Percentiles rank a stretch among this genome's conserved stretches.
Conservation (phyloP, 805 yeast species). For the Lachancea lanzarotensis region DNA sequence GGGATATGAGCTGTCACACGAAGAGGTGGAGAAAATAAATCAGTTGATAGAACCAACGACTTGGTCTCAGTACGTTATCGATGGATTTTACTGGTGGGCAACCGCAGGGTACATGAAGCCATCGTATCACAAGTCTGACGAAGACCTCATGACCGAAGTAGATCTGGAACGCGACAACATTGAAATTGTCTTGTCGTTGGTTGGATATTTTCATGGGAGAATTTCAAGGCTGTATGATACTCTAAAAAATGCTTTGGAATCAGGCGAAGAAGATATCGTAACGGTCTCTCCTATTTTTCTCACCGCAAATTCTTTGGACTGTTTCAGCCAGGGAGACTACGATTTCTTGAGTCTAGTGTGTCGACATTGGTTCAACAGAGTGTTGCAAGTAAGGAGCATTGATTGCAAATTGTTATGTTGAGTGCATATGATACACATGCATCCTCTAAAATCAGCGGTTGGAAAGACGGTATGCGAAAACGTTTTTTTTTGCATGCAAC, state of each 20-base stretch:
- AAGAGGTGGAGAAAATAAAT: slow-evolving; percentile 6
- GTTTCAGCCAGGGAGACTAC: slow-evolving; percentile 30
- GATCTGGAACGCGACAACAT: slow-evolving; percentile 11
- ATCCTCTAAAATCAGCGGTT: too few relatives aligned
- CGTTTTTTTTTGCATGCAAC: too few relatives aligned
- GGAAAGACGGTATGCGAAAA: too few relatives aligned
- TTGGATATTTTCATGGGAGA: slow-evolving; percentile 18
- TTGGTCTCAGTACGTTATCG: slow-evolving; percentile 30
- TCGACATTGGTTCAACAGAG: slow-evolving; percentile 19
- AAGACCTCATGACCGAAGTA: slow-evolving; percentile 3
- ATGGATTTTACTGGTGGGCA: slow-evolving; percentile 25
- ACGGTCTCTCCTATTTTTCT: slow-evolving; percentile 18
- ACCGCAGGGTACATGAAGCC: slow-evolving; percentile 28
- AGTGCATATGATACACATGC: slow-evolving; percentile 1
- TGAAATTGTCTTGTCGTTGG: slow-evolving; percentile 10
- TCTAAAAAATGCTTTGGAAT: slow-evolving; percentile 15
- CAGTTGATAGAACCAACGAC: slow-evolving; percentile 22
- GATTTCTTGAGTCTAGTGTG: slow-evolving; percentile 19
- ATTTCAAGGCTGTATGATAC: too few relatives aligned
- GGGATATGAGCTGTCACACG: slow-evolving; percentile 15
- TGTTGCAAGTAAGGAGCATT: slow-evolving; percentile 4
- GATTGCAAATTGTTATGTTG: slow-evolving; percentile 8
- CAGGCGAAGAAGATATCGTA: slow-evolving; percentile 14
- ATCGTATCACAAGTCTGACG: slow-evolving; percentile 16
- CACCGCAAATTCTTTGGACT: slow-evolving; percentile 24